Evolutionary conservation across 345 rosid species (phyloP), one percentile per base, ranked within the genome.

Genomic region (Dovyalis caffra): DNA sequence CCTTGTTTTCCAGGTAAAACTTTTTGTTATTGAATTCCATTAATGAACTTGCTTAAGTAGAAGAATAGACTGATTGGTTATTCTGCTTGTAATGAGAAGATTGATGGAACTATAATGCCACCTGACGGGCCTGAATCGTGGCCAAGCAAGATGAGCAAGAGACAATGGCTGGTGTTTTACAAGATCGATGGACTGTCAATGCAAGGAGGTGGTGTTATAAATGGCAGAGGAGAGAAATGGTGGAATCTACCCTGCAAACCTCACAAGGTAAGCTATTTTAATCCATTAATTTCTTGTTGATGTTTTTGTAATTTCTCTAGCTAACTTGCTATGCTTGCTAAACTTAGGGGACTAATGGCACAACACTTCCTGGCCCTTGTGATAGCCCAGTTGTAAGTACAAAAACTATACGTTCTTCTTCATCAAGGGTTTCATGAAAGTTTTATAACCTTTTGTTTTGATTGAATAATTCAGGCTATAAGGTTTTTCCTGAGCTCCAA

Each of bases 401-500:
- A 69, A n/a, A 4, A 61, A 20, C 26, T 0, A 32, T 62, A 65
- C 3, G 11, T 28, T 10, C 7, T 32, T 32, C n/a, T 64, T 8
- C 34, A 6, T n/a, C 15, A 23, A 8, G 9, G 11, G 23, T 29
- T 49, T n/a, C 18, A 33, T 43, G 20, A 35, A 20, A 49, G 15
- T 3, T 64, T 33, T 20, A 40, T 34, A 16, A 20, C 15, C 37
- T 16, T 20, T 28, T 29, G 15, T 9, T 78, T 58, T 25, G 3
- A 3, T 8, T 74, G 10, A 47, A 8, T 40, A 71, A 66, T 66
- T 64, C 76, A 85, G 87, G 84, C 80, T n/a, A 64, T 85, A 8
- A 77, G 70, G 69, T 79, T 85, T 71, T 73, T 77, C 74, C 64
- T 53, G 67, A 25, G 82, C 85, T 89, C 91, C 37, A 88, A 90